phyloP scores from a whole-genome alignment of 116 monocot genomes.

The Phalaenopsis hybrid region DNA sequence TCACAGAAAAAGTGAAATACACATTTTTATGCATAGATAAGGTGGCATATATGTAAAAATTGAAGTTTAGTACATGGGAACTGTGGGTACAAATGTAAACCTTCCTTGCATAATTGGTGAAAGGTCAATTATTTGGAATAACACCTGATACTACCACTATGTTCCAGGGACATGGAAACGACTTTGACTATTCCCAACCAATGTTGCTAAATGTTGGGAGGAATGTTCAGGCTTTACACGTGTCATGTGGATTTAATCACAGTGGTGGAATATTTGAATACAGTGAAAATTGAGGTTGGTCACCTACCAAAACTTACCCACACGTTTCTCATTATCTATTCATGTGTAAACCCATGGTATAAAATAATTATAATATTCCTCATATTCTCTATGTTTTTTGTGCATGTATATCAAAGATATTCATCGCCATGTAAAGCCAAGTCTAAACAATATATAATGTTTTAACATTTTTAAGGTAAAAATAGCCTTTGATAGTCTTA shows the following conservation, averaged over 20 bases:
- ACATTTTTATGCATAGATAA: too few species aligned
- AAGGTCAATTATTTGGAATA: too few species aligned
- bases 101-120: too few species aligned
- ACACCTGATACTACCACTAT: not conserved
- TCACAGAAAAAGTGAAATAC: too few species aligned
- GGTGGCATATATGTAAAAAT: too few species aligned
- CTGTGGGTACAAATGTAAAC: too few species aligned
- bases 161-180: conserved; percentile 62
- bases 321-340: not conserved
- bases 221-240: conserved; percentile 48
- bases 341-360: too few species aligned
- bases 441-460: too few species aligned
- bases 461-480: too few species aligned
- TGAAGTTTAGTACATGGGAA: too few species aligned
- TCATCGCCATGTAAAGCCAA: not conserved
- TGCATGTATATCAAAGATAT: not conserved
- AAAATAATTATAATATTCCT: too few species aligned
- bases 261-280: conserved; percentile 72
- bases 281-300: conserved; percentile 15
- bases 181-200: conserved; percentile 56
- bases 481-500: too few species aligned
- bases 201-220: conserved; percentile 34
- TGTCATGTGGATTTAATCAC: conserved; percentile 92
- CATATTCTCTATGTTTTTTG: not conserved
- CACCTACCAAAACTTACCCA: not conserved